A percentile compares a stretch with the other conserved stretches of the same genome.
These are phyloP conservation scores for Leptographium procerum DNA, from an alignment of 2,329 filamentous ascomycete genomes.

Conservation along the genomic window DNA sequence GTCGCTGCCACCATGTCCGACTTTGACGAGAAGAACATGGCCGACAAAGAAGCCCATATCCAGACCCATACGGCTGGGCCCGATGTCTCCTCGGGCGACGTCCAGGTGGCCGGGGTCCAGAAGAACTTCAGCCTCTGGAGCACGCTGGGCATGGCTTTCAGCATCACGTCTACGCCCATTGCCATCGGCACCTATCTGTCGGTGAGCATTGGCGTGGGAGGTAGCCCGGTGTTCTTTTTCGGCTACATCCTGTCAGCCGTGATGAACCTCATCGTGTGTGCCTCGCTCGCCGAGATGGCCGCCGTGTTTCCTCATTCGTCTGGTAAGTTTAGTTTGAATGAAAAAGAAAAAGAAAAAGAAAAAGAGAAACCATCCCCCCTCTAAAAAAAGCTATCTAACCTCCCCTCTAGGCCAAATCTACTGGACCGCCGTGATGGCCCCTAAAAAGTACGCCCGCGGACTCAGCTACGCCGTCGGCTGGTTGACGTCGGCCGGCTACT, in stretches of 20 bases:
- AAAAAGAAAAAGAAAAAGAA: too few species aligned
- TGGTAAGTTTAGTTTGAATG: too few species aligned
- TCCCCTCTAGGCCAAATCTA: background rate
- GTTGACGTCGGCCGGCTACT: background rate
- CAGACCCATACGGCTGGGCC: background rate
- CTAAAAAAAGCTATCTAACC: background rate
- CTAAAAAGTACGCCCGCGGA: background rate
- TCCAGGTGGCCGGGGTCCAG: background rate
- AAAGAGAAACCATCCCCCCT: too few species aligned
- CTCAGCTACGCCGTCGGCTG: slow-evolving; percentile 1
- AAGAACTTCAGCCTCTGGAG: background rate
- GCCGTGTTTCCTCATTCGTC: slow-evolving; percentile 3
- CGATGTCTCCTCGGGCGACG: background rate
- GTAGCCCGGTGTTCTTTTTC: slow-evolving; percentile 5
- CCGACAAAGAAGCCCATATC: background rate
- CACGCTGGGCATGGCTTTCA: background rate
- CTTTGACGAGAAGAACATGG: background rate
- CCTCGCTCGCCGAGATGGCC: slow-evolving; percentile 4
- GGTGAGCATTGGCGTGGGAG: slow-evolving; percentile 1
- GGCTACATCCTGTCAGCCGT: background rate
- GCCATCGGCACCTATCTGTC: slow-evolving; percentile 3
- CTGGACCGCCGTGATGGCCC: slow-evolving; percentile 1
- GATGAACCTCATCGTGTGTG: slow-evolving; percentile 2
- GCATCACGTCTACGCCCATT: slow-evolving; percentile 2
- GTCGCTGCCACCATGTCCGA: background rate